Conservation (phyloP, 2,329 filamentous ascomycete genomes). For the Periglandula ipomoeae region DNA sequence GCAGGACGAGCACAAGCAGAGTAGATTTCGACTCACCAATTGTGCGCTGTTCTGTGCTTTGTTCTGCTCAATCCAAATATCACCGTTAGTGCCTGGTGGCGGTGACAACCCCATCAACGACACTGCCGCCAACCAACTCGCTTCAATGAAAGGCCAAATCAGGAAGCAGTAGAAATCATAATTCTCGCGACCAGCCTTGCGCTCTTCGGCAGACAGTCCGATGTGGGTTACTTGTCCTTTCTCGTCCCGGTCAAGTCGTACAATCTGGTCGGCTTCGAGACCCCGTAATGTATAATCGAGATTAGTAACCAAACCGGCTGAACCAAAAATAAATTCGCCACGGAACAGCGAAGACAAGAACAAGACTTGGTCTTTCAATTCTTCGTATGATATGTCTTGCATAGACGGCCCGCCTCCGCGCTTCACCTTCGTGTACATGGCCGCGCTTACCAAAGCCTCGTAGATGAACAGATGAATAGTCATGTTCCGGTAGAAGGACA, state of each 20-base stretch:
- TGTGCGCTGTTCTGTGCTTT: slow-evolving; percentile 77
- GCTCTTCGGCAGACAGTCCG: slow-evolving; percentile 68
- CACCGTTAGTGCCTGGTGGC: slow-evolving; percentile 47
- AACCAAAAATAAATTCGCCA: slow-evolving; percentile 93
- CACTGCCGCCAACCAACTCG: slow-evolving; percentile 83
- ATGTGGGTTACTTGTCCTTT: slow-evolving; percentile 52
- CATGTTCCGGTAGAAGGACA: slow-evolving; percentile 99
- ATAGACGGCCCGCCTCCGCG: slow-evolving; percentile 74
- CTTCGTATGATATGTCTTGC: slow-evolving; percentile 68
- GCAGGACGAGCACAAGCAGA: no score
- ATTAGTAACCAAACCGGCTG: slow-evolving; percentile 72
- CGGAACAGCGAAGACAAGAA: slow-evolving; percentile 93
- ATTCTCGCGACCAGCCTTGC: slow-evolving; percentile 76
- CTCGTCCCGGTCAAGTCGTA: slow-evolving; percentile 54
- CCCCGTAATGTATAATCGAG: slow-evolving; percentile 69
- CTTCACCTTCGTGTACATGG: slow-evolving; percentile 87
- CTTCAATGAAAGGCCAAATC: slow-evolving; percentile 97
- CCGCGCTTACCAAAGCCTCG: slow-evolving; percentile 80
- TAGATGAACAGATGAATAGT: slow-evolving; percentile 97
- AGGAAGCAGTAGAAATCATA: slow-evolving; percentile 99
- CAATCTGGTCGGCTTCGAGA: slow-evolving; percentile 70
- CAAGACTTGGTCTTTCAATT: slow-evolving; percentile 67
- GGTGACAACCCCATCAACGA: slow-evolving; percentile 81
- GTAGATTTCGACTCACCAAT: slow-evolving; percentile 42
- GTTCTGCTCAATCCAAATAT: slow-evolving; percentile 68